Evolutionary conservation across 2,329 filamentous ascomycete species (phyloP), one percentile per base, ranked within the genome.

Genomic region (Metarhizium anisopliae): DNA sequence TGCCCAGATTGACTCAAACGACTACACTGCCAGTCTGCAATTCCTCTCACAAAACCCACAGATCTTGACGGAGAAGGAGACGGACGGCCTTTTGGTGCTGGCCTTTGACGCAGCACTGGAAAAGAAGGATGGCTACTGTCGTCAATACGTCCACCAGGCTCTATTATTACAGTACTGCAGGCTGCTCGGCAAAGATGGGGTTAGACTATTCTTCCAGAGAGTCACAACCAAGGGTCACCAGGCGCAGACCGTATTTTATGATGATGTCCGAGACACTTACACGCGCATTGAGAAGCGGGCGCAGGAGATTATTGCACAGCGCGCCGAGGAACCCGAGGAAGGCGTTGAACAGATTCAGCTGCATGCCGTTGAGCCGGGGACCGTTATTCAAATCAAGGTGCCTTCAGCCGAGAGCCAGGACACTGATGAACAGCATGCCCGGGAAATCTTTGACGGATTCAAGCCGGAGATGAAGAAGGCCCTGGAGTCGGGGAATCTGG

Each of bases 331-430:
- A 54, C 74, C 68, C 3, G 56, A 53, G 8, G 50, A 54, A 7
- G 54, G 36, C 89, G 87, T 95, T 10, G 94, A 99, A 75, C 93
- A 96, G 72, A 99, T 99, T 63, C 95, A 99, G 72, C 80, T 99
- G 50, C 94, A 99, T 68, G 93, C 94, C 14, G 92, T 99, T 11
- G 91, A 96, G 70, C 93, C 93, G 0, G 88, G 87, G 51, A 96
- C 93, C 3, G 86, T 89, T 59, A 96, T 99, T 69, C 89, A 89
- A 68, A 96, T 97, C 70, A 82, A 75, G 55, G 86, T 95, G 43
- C 93, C 94, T 13, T 77, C 87, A 0, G 77, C 78, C 43, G 78
- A 83, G 29, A 87, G 85, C 63, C 78, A 84, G 29, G 84, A 92
- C 53, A 80, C 82, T 1, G 84, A 80, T 54, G 79, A 79, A 54